Evolutionary conservation across 108 stramenopile genomes (phyloP), one percentile per base, ranked within the genome.

Genomic region (Craspedostauros australis): DNA sequence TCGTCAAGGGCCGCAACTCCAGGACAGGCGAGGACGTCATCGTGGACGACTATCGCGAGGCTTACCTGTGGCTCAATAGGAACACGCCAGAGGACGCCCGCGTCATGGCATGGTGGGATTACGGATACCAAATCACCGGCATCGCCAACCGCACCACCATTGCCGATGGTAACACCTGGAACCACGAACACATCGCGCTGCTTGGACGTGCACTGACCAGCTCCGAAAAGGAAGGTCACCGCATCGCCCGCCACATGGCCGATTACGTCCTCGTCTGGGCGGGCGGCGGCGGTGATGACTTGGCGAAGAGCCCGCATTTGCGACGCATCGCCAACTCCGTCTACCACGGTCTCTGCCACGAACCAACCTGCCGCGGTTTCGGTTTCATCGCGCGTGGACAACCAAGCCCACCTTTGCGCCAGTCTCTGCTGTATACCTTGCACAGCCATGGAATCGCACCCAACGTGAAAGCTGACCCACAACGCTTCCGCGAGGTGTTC

Each of bases 151-250:
- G 98, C 25, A 99, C 98, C 5, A 96, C 96, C 0, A 88, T 99
- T 60, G 98, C 96, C 1, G 98, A 99, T 70, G 96, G 96, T 14
- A 99, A 99, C 66, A 99, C 98, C 23, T 99, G 98, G 98, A 99
- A 99, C 74, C 96, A 99, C 59, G 96, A 96, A 50, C 98, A 98
- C 63, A 99, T 99, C 74, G 98, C 98, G 9, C 79, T 96, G 20
- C 72, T 99, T 1, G 98, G 98, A 23, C 74, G 90, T 45, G 72
- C 78, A 12, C 66, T 99, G 28, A 95, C 96, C 1, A 73, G 90
- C 2, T 76, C 93, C 19, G 82, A 95, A 61, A 86, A 93, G 57
- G 93, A 96, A 40, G 95, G 86, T 4, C 93, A 97, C 60, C 78
- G 83, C 18, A 96, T 98, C 64, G 86, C 95, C 16, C 70, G 94